Evolutionary conservation across 2,329 filamentous ascomycete genomes (phyloP), one percentile per base, ranked within the genome.

Genomic region (Aspergillus aculeatinus): DNA sequence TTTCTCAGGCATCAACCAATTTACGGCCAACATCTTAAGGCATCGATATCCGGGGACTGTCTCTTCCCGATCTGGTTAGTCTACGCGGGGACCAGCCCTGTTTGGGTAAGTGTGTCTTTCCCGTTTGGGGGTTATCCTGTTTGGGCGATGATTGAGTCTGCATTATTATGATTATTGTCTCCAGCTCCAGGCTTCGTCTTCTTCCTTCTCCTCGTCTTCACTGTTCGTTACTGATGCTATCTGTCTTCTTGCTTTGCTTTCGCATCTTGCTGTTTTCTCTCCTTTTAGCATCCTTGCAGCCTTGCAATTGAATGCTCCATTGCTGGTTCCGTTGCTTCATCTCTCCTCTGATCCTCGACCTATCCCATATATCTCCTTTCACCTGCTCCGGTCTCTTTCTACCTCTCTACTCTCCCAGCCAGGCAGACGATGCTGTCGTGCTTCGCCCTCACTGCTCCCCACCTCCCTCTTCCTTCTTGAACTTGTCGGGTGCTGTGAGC

Each of bases 121-220:
- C 66, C 70, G 60, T 69, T 68, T 67, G 60, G 68, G 67, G 55
- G 64, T 68, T 67, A 63, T 60, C 60, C 67, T 67, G 50, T 66
- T 70, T 67, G 64, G 63, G 63, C 52, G 57, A 63, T 67, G 57
- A 63, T 67, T 47, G 19, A 27, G 53, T 47, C 47, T 39, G 11
- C 19, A 27, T 51, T 11, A 39, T 29, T 23, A n/a, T 12, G 11
- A 12, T 35, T 35, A 12, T 35, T 35, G 11, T 35, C 27, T 55
- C 23, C 23, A 23, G 23, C 23, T 21, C 21, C 21, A 21, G 21
- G 21, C 21, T 23, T 23, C 23, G 23, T 39, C 54, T 51, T 48
- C n/a, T 47, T 21, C 42, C 44, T 54, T 25, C 21, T 16, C 19
- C 23, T 39, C 48, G 39, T 48, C 25, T 25, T 53, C 35, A 31